Evolutionary conservation across 2,329 filamentous ascomycete genomes (phyloP).

Genomic region (Trichoderma semiorbis): DNA sequence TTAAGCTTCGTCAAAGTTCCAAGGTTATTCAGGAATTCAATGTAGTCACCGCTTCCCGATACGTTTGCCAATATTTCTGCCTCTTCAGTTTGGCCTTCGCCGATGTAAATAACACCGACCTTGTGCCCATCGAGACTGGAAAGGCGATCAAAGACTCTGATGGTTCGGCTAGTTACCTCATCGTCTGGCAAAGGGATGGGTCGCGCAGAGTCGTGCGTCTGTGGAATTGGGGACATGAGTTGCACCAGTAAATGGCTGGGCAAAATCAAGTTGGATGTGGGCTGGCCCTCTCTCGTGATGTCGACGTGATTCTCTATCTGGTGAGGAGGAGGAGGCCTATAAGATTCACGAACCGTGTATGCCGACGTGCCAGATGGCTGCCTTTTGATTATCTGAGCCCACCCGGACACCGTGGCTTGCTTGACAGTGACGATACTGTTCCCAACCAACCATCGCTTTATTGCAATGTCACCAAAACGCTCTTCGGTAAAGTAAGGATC

Average conservation of each 20-base stretch:
- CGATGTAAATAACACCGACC: constrained; percentile 90
- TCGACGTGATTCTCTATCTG: constrained; percentile 49
- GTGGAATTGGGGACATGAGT: constrained; percentile 60
- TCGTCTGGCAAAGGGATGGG: constrained; percentile 72
- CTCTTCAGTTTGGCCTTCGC: constrained; percentile 79
- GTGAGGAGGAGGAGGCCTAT: constrained; percentile 55
- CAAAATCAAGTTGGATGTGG: constrained; percentile 59
- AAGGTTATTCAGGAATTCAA: constrained; percentile 76
- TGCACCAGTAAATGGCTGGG: constrained; percentile 72
- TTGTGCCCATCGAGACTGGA: constrained; percentile 94
- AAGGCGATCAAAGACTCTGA: constrained; percentile 79
- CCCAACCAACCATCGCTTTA: constrained; percentile 69
- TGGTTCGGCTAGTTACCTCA: constrained; percentile 67
- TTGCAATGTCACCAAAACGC: constrained; percentile 62
- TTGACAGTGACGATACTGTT: constrained; percentile 72
- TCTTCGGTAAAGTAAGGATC: constrained; percentile 63
- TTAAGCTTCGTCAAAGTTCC: constrained; percentile 79
- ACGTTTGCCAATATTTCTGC: constrained; percentile 82
- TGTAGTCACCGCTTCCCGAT: constrained; percentile 82
- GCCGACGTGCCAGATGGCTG: constrained; percentile 66
- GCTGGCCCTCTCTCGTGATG: constrained; percentile 47
- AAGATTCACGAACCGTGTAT: constrained; percentile 58
- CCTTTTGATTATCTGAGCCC: constrained; percentile 68
- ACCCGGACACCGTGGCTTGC: constrained; percentile 62
- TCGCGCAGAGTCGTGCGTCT: constrained; percentile 56